These are phyloP conservation scores for Biscutella auriculata DNA, from an alignment of 441 rosid species.

Conservation along the genomic window DNA sequence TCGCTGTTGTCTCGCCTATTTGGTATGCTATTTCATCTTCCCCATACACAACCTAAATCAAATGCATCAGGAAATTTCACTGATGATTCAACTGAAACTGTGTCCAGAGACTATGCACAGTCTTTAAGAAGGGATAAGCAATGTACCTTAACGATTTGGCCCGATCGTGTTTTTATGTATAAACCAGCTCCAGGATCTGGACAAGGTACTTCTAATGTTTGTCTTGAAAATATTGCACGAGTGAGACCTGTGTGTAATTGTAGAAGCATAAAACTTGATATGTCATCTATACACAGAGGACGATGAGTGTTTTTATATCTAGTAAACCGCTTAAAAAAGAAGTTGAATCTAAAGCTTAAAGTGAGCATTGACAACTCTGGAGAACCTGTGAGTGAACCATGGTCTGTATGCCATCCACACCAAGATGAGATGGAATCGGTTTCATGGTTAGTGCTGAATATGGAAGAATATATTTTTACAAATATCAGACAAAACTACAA, in stretches of 20 bases:
- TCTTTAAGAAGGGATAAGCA: neutral
- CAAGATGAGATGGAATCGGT: conserved; percentile 62
- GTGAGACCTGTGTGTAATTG: conserved; percentile 70
- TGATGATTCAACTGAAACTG: neutral
- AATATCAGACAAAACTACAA: neutral
- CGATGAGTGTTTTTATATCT: neutral
- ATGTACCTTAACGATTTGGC: conserved; percentile 73
- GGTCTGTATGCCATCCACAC: conserved; percentile 99
- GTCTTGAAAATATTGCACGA: conserved; percentile 71
- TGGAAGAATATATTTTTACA: neutral
- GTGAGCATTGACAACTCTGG: neutral
- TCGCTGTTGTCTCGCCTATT: conserved; percentile 85
- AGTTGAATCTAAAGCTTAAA: neutral
- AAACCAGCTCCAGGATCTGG: conserved; percentile 81
- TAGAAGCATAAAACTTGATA: conserved; percentile 19
- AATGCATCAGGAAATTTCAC: neutral
- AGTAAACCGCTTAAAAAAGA: neutral
- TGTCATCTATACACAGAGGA: neutral
- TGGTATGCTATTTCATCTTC: conserved; percentile 90
- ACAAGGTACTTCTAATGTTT: conserved; percentile 62
- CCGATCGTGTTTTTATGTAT: conserved; percentile 69
- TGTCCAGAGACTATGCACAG: neutral
- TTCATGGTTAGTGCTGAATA: conserved; percentile 37
- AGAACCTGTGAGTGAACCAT: conserved; percentile 77
- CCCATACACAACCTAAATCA: conserved; percentile 54